A percentile compares a stretch with the other conserved stretches of the same genome.
These are phyloP conservation scores for Tricharina praecox DNA, from an alignment of 495 filamentous ascomycete species.

Conservation along the genomic window DNA sequence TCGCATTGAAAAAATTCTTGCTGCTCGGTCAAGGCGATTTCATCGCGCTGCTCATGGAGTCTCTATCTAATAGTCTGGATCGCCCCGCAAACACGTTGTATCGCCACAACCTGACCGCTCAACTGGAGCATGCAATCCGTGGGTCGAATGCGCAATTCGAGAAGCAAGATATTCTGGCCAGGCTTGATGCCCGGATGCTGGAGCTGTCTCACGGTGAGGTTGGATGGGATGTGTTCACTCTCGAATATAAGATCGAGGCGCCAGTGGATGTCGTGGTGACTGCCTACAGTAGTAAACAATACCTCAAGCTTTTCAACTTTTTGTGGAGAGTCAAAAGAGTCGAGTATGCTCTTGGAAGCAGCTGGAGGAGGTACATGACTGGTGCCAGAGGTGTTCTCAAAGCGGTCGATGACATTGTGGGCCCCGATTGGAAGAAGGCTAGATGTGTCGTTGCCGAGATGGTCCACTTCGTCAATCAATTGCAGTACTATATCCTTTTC, in stretches of 20 bases:
- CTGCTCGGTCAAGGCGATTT: conserved; percentile 94
- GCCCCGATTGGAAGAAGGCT: conserved; percentile 74
- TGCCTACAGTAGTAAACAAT: conserved; percentile 82
- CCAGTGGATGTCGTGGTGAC: conserved; percentile 96
- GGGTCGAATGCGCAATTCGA: conserved; percentile 96
- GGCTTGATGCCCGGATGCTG: conserved; percentile 90
- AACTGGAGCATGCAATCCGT: conserved; percentile 92
- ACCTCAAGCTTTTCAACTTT: conserved; percentile 98
- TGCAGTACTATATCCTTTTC: conserved; percentile 97
- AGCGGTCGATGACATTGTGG: conserved; percentile 55
- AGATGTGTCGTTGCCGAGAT: conserved; percentile 84
- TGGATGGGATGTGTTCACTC: conserved; percentile 97
- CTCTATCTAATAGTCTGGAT: conserved; percentile 76
- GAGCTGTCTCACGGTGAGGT: conserved; percentile 92
- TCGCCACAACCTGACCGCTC: conserved; percentile 85
- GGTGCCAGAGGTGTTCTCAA: conserved; percentile 83
- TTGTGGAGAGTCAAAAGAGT: conserved; percentile 97
- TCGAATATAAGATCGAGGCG: conserved; percentile 96
- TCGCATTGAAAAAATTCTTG: conserved; percentile 85
- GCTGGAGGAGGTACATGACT: conserved; percentile 94
- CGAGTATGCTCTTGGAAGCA: conserved; percentile 76
- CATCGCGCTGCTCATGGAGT: conserved; percentile 94
- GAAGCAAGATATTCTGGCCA: conserved; percentile 73
- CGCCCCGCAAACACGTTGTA: conserved; percentile 91
- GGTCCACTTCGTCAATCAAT: conserved; percentile 92